Base-by-base conservation (phyloP, 495 filamentous ascomycete genomes). In the Hyphodiscus hymeniophilus region DNA sequence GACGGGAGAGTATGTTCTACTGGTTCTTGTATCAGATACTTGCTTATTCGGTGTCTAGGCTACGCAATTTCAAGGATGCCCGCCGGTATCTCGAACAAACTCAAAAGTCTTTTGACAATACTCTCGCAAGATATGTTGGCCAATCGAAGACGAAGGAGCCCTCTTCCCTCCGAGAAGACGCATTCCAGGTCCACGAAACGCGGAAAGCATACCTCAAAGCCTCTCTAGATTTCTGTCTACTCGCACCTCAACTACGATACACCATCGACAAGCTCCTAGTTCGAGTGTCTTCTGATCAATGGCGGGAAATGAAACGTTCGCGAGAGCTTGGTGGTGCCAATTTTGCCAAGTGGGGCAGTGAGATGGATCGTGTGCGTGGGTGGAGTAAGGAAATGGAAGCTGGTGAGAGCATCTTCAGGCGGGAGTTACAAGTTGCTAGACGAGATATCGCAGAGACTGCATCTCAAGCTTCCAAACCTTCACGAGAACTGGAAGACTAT, bases 91-190 rank as follows among this genome's bases (percentile, higher is more conserved):
- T 97, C 12, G 88, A 95, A 39, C 68, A 78, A n/a, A 68, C 83
- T 0, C 94, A 98, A 60, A 88, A 86, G 63, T 71, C 76, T 12
- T 91, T 87, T 54, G 92, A 98, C 57, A 74, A 74, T 26, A 74
- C 87, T 10, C 72, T 94, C 34, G 75, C 87, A 24, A 76, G 89
- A 36, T 96, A 94, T 60, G 73, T 84, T 3, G 69, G 73, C 4
- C 91, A 95, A 65, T 83, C 81, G 24, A 98, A 95, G 66, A 84
- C 87, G 2, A 97, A 96, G 65, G 92, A 98, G 62, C 77, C 89
- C 6, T 94, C 88, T 11, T 75, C 87, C 0, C 69, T 98, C 43
- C 73, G 94, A 39, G 92, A 98, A 63, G 92, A 98, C 65, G 91
- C 94, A 0, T 98, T 97, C 58, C 83, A 92, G 62, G 80, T 98